These are phyloP conservation scores for Chaetoscypha palmicola DNA, from an alignment of 2,329 filamentous ascomycete genomes.

Conservation along the genomic window DNA sequence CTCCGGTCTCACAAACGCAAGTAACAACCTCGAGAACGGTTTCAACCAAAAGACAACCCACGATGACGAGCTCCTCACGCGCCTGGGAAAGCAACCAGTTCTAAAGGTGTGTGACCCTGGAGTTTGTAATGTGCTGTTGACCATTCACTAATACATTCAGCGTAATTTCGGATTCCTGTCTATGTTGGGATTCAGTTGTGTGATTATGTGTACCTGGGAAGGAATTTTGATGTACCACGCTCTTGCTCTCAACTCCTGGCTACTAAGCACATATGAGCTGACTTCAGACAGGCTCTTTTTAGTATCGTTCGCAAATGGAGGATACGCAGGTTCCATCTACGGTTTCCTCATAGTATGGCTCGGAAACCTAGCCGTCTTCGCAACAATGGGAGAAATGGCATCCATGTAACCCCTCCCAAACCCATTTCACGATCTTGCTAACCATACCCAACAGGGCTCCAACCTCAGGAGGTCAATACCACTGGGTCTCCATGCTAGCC, in stretches of 20 bases:
- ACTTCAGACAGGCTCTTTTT: slow-evolving; percentile 28
- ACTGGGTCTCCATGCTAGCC: slow-evolving; percentile 49
- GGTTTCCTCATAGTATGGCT: slow-evolving; percentile 30
- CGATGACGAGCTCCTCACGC: slow-evolving; percentile 1
- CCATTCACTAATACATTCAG: slow-evolving; percentile 12
- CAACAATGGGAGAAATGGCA: slow-evolving; percentile 21
- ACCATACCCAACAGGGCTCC: slow-evolving; percentile 42
- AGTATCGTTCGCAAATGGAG: slow-evolving; percentile 16
- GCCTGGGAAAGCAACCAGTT: slow-evolving; percentile 8
- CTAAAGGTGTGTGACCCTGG: slow-evolving; percentile 2
- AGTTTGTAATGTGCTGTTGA: neutral
- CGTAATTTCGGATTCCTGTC: slow-evolving; percentile 35
- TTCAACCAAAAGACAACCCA: too few relatives aligned
- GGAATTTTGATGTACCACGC: slow-evolving; percentile 18
- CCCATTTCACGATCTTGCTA: too few relatives aligned
- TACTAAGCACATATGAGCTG: slow-evolving; percentile 23
- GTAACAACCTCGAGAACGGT: too few relatives aligned
- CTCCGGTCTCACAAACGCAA: too few relatives aligned
- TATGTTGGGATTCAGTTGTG: slow-evolving; percentile 36
- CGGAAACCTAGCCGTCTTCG: slow-evolving; percentile 21
- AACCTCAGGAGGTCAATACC: slow-evolving; percentile 50
- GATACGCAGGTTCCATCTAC: slow-evolving; percentile 33
- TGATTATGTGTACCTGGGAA: slow-evolving; percentile 38
- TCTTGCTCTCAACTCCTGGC: neutral
- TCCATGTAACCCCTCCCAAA: too few relatives aligned